Evolutionary conservation across 129 eudicot species (phyloP), one percentile per base, ranked within the genome.

Genomic region (Arctium minus): DNA sequence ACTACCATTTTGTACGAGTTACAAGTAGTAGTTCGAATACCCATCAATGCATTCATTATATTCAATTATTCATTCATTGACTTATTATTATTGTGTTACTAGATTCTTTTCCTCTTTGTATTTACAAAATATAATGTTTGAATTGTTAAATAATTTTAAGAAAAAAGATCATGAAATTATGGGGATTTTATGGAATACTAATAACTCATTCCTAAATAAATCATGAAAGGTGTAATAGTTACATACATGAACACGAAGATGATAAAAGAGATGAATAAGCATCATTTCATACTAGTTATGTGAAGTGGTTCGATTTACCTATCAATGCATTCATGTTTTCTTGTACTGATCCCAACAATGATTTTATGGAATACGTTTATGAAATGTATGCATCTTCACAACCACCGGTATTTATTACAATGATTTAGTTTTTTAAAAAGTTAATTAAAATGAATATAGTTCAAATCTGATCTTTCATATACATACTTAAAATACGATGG

Each of bases 371-470:
- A 75, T 18, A 22, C 53, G 17, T 75, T 50, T 69, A 77, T 77
- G 78, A 73, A 77, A 36, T 15, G 12, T 46, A 77, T 77, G 60
- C 70, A 56, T 70, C 64, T 77, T 38, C 33, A 11, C 78, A 83
- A 70, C 86, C 22, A 83, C 86, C 82, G 70, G 53, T 15, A 77
- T 53, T 77, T 70, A 70, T 71, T 71, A 65, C 36, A 2, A 67
- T 60, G 68, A 56, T 56, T 56, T 56, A n/a, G 27, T 22, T 22
- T 22, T 50, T 13, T 15, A 50, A 12, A 3, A 13, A 50, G 1
- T 40, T 40, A 2, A 42, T 8, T 8, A 9, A 53, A 53, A 53
- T 13, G 18, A 53, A 15, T 17, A 15, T 15, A 53, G 65, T 15
- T 53, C 7, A 15, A 53, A 53, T 15, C 27, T 0, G 0, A 15